A percentile compares a stretch with the other conserved stretches of the same genome.
Evolutionary conservation across 2,329 filamentous ascomycete genomes (phyloP).

Genomic region (Fusarium newnesense): DNA sequence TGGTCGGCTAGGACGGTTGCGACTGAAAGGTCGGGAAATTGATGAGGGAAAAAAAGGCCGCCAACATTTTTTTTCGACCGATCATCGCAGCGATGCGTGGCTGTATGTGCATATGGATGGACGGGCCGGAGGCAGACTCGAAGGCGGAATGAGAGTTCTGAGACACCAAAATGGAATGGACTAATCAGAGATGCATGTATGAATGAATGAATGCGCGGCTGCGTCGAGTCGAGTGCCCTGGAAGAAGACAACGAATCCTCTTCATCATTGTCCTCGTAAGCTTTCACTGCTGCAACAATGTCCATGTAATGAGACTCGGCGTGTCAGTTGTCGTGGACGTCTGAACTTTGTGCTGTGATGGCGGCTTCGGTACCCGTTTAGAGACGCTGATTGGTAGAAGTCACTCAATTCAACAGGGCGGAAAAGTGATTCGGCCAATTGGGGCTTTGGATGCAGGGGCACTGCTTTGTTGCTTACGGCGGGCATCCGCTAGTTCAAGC

Average conservation of each 20-base stretch:
- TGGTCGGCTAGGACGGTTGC: slow-evolving; percentile 17
- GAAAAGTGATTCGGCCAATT: slow-evolving; percentile 28
- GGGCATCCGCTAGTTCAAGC: slow-evolving; percentile 19
- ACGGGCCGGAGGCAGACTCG: slow-evolving; percentile 34
- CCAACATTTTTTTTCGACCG: slow-evolving; percentile 17
- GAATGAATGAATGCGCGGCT: slow-evolving; percentile 21
- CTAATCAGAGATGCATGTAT: slow-evolving; percentile 12
- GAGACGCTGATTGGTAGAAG: slow-evolving; percentile 18
- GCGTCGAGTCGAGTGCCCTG: neutral
- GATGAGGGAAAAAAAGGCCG: slow-evolving; percentile 9
- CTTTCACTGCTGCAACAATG: slow-evolving; percentile 8
- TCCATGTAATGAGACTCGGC: slow-evolving; percentile 29
- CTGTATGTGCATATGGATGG: slow-evolving; percentile 5
- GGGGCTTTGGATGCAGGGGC: slow-evolving; percentile 20
- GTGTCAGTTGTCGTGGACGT: slow-evolving; percentile 13
- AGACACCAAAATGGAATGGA: slow-evolving; percentile 4
- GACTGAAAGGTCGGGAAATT: slow-evolving; percentile 22
- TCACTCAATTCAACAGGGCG: slow-evolving; percentile 16
- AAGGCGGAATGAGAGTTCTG: slow-evolving; percentile 27
- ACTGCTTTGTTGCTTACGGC: slow-evolving; percentile 33
- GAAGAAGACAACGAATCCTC: slow-evolving; percentile 22
- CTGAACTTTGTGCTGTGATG: slow-evolving; percentile 28
- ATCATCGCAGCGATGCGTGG: slow-evolving; percentile 16
- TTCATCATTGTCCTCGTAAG: slow-evolving; percentile 37
- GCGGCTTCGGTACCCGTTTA: slow-evolving; percentile 34